Evolutionary conservation across 441 rosid genomes (phyloP).

Genomic region (Aleurites moluccanus): DNA sequence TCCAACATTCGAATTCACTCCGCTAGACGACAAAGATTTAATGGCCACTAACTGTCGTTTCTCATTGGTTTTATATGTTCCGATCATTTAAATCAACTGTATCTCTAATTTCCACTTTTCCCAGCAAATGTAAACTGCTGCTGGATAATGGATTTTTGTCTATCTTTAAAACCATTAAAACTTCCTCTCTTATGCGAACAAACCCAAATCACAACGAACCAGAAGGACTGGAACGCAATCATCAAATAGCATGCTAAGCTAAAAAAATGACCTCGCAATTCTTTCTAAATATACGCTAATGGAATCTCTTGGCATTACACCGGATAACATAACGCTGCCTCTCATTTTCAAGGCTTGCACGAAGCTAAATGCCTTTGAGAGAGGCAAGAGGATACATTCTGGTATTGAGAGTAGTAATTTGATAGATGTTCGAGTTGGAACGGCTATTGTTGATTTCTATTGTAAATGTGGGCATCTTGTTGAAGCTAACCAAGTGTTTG

Average conservation of each 20-base stretch:
- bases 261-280: conserved; percentile 38
- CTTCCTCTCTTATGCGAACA: conserved; percentile 13
- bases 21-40: background rate
- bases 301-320: conserved; percentile 36
- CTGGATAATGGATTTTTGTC: conserved; percentile 16
- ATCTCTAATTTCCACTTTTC: background rate
- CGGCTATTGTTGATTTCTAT: conserved; percentile 43
- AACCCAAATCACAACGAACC: conserved; percentile 3
- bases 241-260: conserved; percentile 41
- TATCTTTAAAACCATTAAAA: conserved; percentile 16
- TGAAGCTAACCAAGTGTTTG: conserved; percentile 44
- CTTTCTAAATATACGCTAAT: conserved; percentile 35
- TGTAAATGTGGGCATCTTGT: conserved; percentile 33
- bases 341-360: conserved; percentile 47
- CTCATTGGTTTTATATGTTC: background rate
- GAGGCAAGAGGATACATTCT: conserved; percentile 36
- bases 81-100: background rate
- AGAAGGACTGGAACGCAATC: conserved; percentile 38
- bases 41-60: background rate
- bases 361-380: conserved; percentile 38
- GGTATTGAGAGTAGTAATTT: conserved; percentile 27
- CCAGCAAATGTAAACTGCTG: conserved; percentile 6
- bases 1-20: too few species aligned
- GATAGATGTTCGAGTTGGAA: conserved; percentile 43
- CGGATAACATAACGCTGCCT: conserved; percentile 36